Base-by-base conservation (phyloP, 371 early-diverging fungal species). In the Lichtheimia ornata region DNA sequence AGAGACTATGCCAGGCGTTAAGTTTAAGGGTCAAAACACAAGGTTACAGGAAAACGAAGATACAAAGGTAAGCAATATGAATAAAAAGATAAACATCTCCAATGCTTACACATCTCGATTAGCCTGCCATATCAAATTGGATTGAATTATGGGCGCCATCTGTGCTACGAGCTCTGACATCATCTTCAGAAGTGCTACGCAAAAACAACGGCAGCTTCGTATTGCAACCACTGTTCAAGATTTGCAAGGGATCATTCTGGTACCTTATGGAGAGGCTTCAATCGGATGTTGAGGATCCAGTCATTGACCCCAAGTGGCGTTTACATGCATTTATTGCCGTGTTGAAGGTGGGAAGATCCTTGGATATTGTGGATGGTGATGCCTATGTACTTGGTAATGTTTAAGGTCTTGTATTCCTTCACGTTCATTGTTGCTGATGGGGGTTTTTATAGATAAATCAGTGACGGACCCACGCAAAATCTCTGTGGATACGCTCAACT, bases 291-390 rank as follows among this genome's bases (percentile, higher is more conserved):
- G 50, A 62, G 7, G 30, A 52, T 11, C 12, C 53, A 11, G 17
- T 24, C 4, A 14, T 74, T 12, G 59, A 72, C 30, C 40, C 53
- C 0, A 35, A 59, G 7, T 67, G 58, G 20, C 67, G 69, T 30
- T 40, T 81, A 4, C 73, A 78, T 56, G 81, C 81, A 9, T 74
- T 81, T 62, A 74, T 81, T 56, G 68, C 81, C 2, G 66, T 76
- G 0, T 41, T 84, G 41, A 85, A 85, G 53, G 66, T 76, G 5
- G 86, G 76, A 25, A 71, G 85, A 40, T 79, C 80, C 6, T 65
- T 86, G 45, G 88, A 88, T 65, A 73, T 85, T n/a, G 76, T 84
- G 12, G 79, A 82, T 28, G 80, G 82, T 28, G 70, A 65, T 52
- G 58, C 76, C 9, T 84, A 86, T 59, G 60, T 63, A 3, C 47